A percentile compares a stretch with the other conserved stretches of the same genome.
These are phyloP conservation scores for Onygenales sp. DNA, from an alignment of 2,329 filamentous ascomycete species.

Conservation along the genomic window DNA sequence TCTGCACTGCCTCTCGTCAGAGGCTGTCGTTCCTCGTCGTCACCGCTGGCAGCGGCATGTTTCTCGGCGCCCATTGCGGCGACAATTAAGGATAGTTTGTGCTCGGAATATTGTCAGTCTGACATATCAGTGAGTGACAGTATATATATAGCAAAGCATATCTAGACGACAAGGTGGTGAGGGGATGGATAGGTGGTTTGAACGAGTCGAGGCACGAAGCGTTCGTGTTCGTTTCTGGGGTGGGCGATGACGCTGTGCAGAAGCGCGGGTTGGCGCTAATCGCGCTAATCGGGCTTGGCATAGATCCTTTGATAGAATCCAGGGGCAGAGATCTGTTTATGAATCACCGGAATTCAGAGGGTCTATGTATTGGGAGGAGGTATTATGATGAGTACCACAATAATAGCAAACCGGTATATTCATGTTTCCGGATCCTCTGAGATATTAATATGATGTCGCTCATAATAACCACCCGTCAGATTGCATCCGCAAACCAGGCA, in stretches of 20 bases:
- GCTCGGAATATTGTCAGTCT: background rate
- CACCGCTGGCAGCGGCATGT: background rate
- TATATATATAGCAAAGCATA: background rate
- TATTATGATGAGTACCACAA: no score
- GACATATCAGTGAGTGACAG: background rate
- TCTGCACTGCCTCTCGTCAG: conserved; percentile 6
- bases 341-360: no score
- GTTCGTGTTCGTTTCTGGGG: background rate
- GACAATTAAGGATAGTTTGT: background rate
- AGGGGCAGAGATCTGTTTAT: no score
- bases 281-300: background rate
- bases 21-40: conserved; percentile 12
- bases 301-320: background rate
- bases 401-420: no score
- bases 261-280: no score
- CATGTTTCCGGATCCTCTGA: no score
- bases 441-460: no score
- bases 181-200: no score
- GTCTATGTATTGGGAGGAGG: no score
- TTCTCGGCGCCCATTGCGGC: conserved; percentile 8
- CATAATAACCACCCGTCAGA: background rate
- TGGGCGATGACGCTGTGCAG: no score
- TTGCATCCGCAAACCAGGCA: background rate
- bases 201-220: background rate
- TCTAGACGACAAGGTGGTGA: background rate